Evolutionary conservation across 345 rosid species (phyloP), one percentile per base, ranked within the genome.

Genomic region (Gossypium turneri): DNA sequence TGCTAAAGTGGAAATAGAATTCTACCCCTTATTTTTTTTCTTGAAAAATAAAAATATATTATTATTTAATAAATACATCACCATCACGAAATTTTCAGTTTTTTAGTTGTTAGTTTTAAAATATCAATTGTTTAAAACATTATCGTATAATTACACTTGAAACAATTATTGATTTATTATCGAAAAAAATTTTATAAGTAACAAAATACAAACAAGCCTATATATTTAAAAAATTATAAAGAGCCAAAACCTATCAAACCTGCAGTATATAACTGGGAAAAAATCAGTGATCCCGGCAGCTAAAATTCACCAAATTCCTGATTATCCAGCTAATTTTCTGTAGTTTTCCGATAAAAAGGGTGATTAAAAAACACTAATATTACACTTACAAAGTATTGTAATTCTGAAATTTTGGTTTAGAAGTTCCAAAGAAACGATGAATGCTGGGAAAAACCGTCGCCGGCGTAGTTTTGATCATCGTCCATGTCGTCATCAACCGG

Each of bases 361-460:
- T 19, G 25, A 44, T 2, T 2, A 15, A 9, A 29, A 4, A 9
- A n/a, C 19, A n/a, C n/a, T 15, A 9, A 0, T 58, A 22, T 22
- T 58, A 22, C 13, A 10, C 27, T 56, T 41, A 7, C 2, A 20
- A 10, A 45, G 6, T 10, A 24, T 1, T 44, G 22, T 12, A 29
- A 11, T 44, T 19, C 22, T 7, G 34, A 44, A 20, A 12, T 27
- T 12, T 57, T 19, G 13, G 2, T 47, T 80, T 64, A 84, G 70
- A 88, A 88, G 76, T 86, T 86, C 92, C 92, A 88, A 12, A 88
- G 88, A 80, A 85, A 86, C n/a, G 88, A 88, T 43, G 76, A 27
- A 0, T 75, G 79, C 1, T 75, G 80, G 45, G 79, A 62, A 56
- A 34, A 70, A 20, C 2, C 67, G 1, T 45, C 80, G 10, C 25